Base-by-base conservation (phyloP, 1,139 yeast genomes). In the Suhomyces bolitotheri region DNA sequence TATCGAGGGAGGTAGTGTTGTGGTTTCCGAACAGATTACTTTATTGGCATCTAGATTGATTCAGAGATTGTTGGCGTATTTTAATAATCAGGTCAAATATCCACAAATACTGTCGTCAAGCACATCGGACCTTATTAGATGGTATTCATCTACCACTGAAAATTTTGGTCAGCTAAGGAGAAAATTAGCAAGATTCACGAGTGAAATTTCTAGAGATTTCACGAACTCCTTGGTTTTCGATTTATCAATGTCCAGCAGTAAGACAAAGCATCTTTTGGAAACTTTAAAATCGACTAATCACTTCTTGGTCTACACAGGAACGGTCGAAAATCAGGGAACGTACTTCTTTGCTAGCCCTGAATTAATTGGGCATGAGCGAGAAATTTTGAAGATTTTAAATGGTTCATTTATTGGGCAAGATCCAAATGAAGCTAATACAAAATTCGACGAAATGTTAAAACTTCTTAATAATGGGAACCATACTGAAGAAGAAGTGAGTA, bases 91-190 rank as follows among this genome's bases (percentile, higher is more conserved):
- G 53, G 72, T 82, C 46, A 71, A 76, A 39, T 76, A 80, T 1
- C 86, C 95, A 1, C 78, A 82, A 1, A 51, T 56, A 4, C 54
- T 74, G 43, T 60, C 63, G 2, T 60, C 71, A 13, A 50, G 49
- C 3, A 70, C 72, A 11, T 62, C 76, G 10, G 95, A 88, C 42
- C 68, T 89, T 31, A 78, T 80, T 16, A 72, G 88, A 36, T 87
- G 96, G 95, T 80, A 82, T 44, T 73, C 82, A n/a, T 76, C 86
- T 3, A 77, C 92, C 0, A 78, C 89, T 31, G 97, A 90, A 49
- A 86, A 84, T 46, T 81, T 86, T 45, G 90, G 96, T 24, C 84
- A 88, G 36, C 71, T 87, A 38, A 84, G 95, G 50, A 79, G 98
- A 53, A 87, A 88, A 53, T 71, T 90, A 39, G 77, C 87, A 15